A percentile compares a stretch with the other conserved stretches of the same genome.
phyloP scores from a whole-genome alignment of 2,329 filamentous ascomycete species.

The Leptosphaerulina australis region DNA sequence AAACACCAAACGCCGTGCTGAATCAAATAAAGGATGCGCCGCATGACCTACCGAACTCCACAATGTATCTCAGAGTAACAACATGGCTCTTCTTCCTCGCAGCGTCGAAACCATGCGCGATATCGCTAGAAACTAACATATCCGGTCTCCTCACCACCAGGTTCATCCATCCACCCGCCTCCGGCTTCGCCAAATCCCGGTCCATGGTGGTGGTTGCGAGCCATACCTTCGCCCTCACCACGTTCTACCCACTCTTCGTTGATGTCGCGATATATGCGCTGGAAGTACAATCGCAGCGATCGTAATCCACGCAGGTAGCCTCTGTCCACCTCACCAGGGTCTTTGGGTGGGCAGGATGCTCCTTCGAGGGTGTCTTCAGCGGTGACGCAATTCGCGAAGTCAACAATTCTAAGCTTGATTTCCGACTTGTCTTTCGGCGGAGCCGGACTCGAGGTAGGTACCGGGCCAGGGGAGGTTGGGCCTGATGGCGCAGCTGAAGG shows the following conservation, averaged over 20 bases:
- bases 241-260: conserved; percentile 54
- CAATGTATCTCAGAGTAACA: conserved; percentile 7
- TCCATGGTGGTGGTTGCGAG: conserved; percentile 37
- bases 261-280: conserved; percentile 83
- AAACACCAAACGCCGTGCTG: conserved; percentile 21
- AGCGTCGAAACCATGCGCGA: neutral
- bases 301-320: conserved; percentile 87
- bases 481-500: conserved; percentile 34
- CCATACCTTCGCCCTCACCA: conserved; percentile 51
- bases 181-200: conserved; percentile 42
- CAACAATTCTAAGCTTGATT: conserved; percentile 95
- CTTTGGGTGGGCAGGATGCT: conserved; percentile 75
- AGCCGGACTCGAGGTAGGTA: conserved; percentile 16
- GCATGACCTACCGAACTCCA: conserved; percentile 4
- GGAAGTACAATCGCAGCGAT: conserved; percentile 81
- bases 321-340: conserved; percentile 80
- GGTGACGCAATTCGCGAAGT: conserved; percentile 97
- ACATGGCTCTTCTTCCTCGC: neutral
- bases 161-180: conserved; percentile 44
- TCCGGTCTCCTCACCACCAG: conserved; percentile 43
- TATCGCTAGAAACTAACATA: conserved; percentile 45
- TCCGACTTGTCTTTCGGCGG: conserved; percentile 47
- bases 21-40: conserved; percentile 4
- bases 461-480: conserved; percentile 26
- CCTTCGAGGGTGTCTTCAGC: conserved; percentile 72